Conservation (phyloP, 495 filamentous ascomycete species). For the Aspergillus leporis region DNA sequence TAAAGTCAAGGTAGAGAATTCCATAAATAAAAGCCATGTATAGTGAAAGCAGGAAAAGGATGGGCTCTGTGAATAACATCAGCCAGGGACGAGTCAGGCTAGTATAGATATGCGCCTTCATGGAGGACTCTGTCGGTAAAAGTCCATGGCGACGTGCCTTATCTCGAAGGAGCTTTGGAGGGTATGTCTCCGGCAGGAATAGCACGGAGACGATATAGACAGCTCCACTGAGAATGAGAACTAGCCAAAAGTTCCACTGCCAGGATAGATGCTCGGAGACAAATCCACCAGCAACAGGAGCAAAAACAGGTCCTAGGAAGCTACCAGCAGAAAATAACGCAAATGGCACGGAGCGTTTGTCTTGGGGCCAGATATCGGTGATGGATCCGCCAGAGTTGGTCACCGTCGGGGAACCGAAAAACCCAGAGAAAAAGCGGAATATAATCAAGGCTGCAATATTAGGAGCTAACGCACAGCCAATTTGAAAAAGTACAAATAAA, state of each 20-base stretch:
- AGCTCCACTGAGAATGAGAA: constrained; percentile 29
- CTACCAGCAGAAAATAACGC: constrained; percentile 57
- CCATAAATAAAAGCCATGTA: constrained; percentile 68
- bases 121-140: constrained; percentile 20
- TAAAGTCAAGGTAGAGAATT: constrained; percentile 71
- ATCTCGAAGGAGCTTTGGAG: constrained; percentile 32
- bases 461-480: constrained; percentile 52
- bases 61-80: constrained; percentile 22
- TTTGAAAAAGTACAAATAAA: constrained; percentile 53
- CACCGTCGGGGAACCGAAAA: constrained; percentile 61
- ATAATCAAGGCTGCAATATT: constrained; percentile 61
- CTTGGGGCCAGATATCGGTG: constrained; percentile 60
- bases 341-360: constrained; percentile 25
- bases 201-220: constrained; percentile 49
- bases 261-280: constrained; percentile 49
- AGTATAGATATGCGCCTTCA: constrained; percentile 43
- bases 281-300: constrained; percentile 50
- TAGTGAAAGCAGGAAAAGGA: constrained; percentile 44
- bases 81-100: constrained; percentile 27
- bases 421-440: constrained; percentile 67
- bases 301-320: constrained; percentile 58
- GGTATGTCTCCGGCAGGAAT: constrained; percentile 68
- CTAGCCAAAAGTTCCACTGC: constrained; percentile 55
- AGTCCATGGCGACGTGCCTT: constrained; percentile 30
- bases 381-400: constrained; percentile 64